Evolutionary conservation across 1,284 basidiomycete species (phyloP).

Genomic region (Pascua sp.): DNA sequence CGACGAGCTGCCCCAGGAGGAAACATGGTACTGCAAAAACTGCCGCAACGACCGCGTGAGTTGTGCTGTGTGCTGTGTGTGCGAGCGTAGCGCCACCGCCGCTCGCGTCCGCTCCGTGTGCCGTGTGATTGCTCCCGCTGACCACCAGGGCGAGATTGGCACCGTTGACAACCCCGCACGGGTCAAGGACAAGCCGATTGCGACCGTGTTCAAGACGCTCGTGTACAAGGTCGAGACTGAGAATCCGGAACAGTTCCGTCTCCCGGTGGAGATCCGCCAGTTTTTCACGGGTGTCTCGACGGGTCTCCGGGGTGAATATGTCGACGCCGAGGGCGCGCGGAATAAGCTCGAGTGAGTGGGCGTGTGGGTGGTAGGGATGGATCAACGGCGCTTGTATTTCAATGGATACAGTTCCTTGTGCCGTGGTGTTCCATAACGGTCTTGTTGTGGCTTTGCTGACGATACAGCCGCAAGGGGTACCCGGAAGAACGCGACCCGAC

Average conservation of each 20-base stretch:
- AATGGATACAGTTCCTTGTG: background rate
- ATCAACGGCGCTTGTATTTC: no score
- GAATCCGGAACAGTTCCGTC: constrained; percentile 67
- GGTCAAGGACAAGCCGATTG: constrained; percentile 29
- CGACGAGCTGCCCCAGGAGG: constrained; percentile 76
- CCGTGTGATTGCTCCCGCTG: no score
- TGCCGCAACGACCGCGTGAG: constrained; percentile 41
- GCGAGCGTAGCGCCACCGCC: no score
- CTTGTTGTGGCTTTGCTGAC: constrained; percentile 14
- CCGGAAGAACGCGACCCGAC: constrained; percentile 88
- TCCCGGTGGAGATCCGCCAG: constrained; percentile 77
- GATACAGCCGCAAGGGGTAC: constrained; percentile 79
- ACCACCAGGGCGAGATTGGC: background rate
- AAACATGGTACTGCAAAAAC: constrained; percentile 81
- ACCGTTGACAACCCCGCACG: no score
- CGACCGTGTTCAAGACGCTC: constrained; percentile 34
- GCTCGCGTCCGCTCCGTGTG: no score
- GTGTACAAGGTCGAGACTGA: constrained; percentile 37
- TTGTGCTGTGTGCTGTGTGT: no score
- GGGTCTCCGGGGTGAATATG: constrained; percentile 70
- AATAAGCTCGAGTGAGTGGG: constrained; percentile 62
- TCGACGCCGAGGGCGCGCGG: constrained; percentile 70
- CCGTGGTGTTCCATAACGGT: no score
- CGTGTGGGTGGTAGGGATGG: background rate
- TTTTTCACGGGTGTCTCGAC: constrained; percentile 79